These are phyloP conservation scores for Cercospora citrullina DNA, from an alignment of 2,329 filamentous ascomycete genomes.

Conservation along the genomic window DNA sequence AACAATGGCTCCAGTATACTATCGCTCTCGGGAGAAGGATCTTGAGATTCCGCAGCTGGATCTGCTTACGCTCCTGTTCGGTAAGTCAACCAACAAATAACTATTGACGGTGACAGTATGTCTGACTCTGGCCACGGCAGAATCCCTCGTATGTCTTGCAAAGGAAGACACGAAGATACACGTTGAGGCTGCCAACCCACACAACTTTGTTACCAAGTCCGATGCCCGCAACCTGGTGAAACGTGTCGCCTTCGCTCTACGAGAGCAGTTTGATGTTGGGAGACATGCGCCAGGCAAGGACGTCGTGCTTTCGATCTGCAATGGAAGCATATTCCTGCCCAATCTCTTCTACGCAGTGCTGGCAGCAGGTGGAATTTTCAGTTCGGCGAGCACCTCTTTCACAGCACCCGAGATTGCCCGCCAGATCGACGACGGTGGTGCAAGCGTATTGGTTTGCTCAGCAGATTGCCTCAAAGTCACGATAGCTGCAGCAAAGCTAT, in stretches of 20 bases:
- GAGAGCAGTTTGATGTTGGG: slow-evolving; percentile 55
- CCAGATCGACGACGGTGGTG: slow-evolving; percentile 46
- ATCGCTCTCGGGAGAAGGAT: slow-evolving; percentile 9
- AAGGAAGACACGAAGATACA: slow-evolving; percentile 57
- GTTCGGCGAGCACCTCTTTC: slow-evolving; percentile 52
- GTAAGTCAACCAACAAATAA: slow-evolving; percentile 26
- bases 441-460: slow-evolving; percentile 48
- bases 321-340: slow-evolving; percentile 56
- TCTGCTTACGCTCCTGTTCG: slow-evolving; percentile 43
- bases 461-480: slow-evolving; percentile 50
- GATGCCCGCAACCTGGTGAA: slow-evolving; percentile 52
- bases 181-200: slow-evolving; percentile 57
- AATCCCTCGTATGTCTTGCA: slow-evolving; percentile 30
- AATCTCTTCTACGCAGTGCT: slow-evolving; percentile 57
- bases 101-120: neutral
- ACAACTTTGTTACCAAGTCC: slow-evolving; percentile 54
- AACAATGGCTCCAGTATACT: neutral
- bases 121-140: neutral
- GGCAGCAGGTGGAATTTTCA: slow-evolving; percentile 59
- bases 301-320: slow-evolving; percentile 58
- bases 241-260: slow-evolving; percentile 57
- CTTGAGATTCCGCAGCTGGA: slow-evolving; percentile 39
- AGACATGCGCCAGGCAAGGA: slow-evolving; percentile 49
- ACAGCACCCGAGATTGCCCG: slow-evolving; percentile 53
- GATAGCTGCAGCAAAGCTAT: slow-evolving; percentile 52